These are phyloP conservation scores for Fraxinus floribunda DNA, from an alignment of 305 asterid genomes.

Conservation along the genomic window DNA sequence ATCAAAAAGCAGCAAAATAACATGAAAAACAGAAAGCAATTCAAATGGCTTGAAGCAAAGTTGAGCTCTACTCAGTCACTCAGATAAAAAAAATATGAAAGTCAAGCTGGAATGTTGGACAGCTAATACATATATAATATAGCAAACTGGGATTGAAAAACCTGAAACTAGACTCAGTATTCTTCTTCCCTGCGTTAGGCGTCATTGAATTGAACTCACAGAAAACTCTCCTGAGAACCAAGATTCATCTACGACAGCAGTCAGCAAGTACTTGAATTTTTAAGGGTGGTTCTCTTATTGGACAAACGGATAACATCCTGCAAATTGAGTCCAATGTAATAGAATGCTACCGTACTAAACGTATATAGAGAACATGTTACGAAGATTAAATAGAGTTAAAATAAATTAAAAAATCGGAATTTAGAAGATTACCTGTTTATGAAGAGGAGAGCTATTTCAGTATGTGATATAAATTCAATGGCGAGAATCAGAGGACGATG, in stretches of 20 bases:
- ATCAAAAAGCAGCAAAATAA: slow-evolving; percentile 15
- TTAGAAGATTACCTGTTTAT: slow-evolving; percentile 23
- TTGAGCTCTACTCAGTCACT: slow-evolving; percentile 32
- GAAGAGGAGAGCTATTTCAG: slow-evolving; percentile 19
- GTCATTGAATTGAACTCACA: slow-evolving; percentile 41
- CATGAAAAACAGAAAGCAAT: slow-evolving; percentile 28
- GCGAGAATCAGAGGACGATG: slow-evolving; percentile 96
- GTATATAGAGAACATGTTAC: not conserved
- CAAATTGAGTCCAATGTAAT: slow-evolving; percentile 16
- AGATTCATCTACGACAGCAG: not conserved
- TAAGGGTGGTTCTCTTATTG: not conserved
- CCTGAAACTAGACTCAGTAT: slow-evolving; percentile 51
- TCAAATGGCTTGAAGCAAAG: slow-evolving; percentile 24
- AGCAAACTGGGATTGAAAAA: slow-evolving; percentile 47
- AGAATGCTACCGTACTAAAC: not conserved
- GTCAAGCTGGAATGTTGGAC: slow-evolving; percentile 16
- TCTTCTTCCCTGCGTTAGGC: slow-evolving; percentile 22
- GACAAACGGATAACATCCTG: slow-evolving; percentile 22
- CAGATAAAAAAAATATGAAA: slow-evolving; percentile 20
- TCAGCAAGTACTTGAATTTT: not conserved
- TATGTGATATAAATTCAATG: slow-evolving; percentile 49
- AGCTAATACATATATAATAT: slow-evolving; percentile 28
- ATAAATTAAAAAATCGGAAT: not conserved
- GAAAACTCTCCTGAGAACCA: not conserved
- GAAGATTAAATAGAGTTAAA: not conserved